phyloP scores from a whole-genome alignment of 2,329 filamentous ascomycete species.

The Fusarium burgessii region DNA sequence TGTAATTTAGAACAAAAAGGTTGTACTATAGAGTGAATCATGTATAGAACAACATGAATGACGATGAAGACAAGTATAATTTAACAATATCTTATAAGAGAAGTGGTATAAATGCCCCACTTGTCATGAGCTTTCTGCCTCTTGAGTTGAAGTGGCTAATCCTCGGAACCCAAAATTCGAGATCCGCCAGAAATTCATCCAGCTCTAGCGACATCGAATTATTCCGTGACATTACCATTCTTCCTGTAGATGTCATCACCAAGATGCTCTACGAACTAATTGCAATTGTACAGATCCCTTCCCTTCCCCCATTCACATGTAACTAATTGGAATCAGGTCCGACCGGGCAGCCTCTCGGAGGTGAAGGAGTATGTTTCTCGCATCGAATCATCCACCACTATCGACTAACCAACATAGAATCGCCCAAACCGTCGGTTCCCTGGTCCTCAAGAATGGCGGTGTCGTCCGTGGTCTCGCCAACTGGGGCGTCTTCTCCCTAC shows the following conservation, averaged over 20 bases:
- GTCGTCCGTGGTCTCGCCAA: constrained; percentile 93
- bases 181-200: constrained; percentile 43
- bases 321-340: constrained; percentile 71
- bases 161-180: constrained; percentile 47
- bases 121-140: constrained; percentile 21
- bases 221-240: constrained; percentile 32
- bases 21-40: constrained; percentile 30
- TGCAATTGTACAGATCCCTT: constrained; percentile 81
- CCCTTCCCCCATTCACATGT: neutral
- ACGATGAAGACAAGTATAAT: neutral
- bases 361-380: constrained; percentile 84
- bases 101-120: constrained; percentile 15
- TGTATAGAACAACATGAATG: constrained; percentile 20
- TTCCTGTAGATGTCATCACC: constrained; percentile 49
- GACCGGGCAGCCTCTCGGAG: constrained; percentile 88
- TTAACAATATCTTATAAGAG: neutral
- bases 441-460: constrained; percentile 85
- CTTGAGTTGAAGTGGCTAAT: constrained; percentile 45
- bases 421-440: constrained; percentile 83
- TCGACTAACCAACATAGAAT: constrained; percentile 69
- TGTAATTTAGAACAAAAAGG: constrained; percentile 6
- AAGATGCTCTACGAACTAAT: constrained; percentile 98
- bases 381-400: constrained; percentile 1
- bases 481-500: constrained; percentile 93
- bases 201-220: constrained; percentile 21